Percentiles rank a stretch among this genome's conserved stretches.
Evolutionary conservation across 1,139 yeast genomes (phyloP).

Genomic region (Kodamaea alishanica): DNA sequence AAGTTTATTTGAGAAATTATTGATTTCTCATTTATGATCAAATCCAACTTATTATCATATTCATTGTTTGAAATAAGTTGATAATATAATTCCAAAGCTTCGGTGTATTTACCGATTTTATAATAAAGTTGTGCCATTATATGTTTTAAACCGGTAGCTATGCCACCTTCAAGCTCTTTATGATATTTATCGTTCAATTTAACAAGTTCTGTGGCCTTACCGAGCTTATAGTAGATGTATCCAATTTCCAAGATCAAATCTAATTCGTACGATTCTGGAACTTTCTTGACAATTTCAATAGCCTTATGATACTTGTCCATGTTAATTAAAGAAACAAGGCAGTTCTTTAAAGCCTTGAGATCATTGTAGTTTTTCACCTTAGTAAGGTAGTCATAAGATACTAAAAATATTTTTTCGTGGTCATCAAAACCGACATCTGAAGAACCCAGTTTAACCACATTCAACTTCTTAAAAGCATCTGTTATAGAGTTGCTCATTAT

Average conservation of each 20-base stretch:
- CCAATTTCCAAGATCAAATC: slow-evolving; percentile 54
- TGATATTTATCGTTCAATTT: slow-evolving; percentile 31
- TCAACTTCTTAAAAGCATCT: slow-evolving; percentile 42
- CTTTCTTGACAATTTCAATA: slow-evolving; percentile 40
- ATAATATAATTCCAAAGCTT: slow-evolving; percentile 55
- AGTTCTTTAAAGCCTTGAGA: slow-evolving; percentile 52
- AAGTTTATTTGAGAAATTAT: slow-evolving; percentile 52
- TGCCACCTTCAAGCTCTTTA: slow-evolving; percentile 11
- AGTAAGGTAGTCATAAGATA: slow-evolving; percentile 42
- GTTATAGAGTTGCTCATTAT: slow-evolving; percentile 40
- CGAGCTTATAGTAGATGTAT: slow-evolving; percentile 69
- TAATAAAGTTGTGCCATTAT: slow-evolving; percentile 81
- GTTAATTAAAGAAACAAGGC: slow-evolving; percentile 67
- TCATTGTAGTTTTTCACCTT: slow-evolving; percentile 45
- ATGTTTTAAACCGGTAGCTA: slow-evolving; percentile 54
- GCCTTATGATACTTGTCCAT: slow-evolving; percentile 67
- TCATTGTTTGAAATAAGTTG: slow-evolving; percentile 37
- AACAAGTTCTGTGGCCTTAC: slow-evolving; percentile 40
- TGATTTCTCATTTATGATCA: slow-evolving; percentile 68
- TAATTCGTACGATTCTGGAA: slow-evolving; percentile 32
- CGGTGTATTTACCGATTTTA: slow-evolving; percentile 55
- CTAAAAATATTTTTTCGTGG: slow-evolving; percentile 39
- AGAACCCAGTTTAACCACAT: slow-evolving; percentile 20
- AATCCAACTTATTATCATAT: slow-evolving; percentile 47
- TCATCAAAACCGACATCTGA: slow-evolving; percentile 24